Evolutionary conservation across 495 filamentous ascomycete genomes (phyloP), one percentile per base, ranked within the genome.

Genomic region (Antarctomyces pellizariae): DNA sequence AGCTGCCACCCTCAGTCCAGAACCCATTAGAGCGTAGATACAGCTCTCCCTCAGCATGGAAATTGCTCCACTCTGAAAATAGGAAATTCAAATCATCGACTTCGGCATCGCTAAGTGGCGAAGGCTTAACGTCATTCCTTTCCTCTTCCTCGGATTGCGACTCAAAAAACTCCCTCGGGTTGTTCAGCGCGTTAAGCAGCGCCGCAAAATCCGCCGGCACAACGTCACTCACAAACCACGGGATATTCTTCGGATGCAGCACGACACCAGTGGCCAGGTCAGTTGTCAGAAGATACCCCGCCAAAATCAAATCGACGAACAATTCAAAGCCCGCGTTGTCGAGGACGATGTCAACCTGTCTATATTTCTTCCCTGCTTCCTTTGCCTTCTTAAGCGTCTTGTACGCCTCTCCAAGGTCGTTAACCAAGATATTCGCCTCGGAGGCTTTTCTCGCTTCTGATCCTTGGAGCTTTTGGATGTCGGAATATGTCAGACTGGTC

Each of bases 171-270:
- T 46, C 22, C 36, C 69, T 62, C 0, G 86, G 75, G 32, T 67
- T 56, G 3, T 66, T 59, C n/a, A 95, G 59, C 2, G 71, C 72
- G 26, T 59, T 64, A 12, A 95, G 62, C 3, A 97, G 60, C 28
- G 74, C 65, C 0, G 54, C 59, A 36, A 97, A 92, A 41, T 97
- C 86, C 13, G 49, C 58, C 0, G 82, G 78, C 7, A 90, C 47
- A 7, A 95, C 86, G 38, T 97, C 86, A 0, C 79, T 91, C 24
- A 97, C 86, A 37, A 95, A 97, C 86, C 86, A 97, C 0, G 86
- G 86, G 27, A 95, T 75, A 18, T 65, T 64, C 49, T 97, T 97
- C 3, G 86, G 78, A 43, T 91, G 80, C 5, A 97, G 62, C n/a
- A 92, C 68, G 8, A 95, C 57, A 4, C 62, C 67, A 0, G 83